phyloP scores from a whole-genome alignment of 345 rosid genomes.

The Toxicodendron radicans region DNA sequence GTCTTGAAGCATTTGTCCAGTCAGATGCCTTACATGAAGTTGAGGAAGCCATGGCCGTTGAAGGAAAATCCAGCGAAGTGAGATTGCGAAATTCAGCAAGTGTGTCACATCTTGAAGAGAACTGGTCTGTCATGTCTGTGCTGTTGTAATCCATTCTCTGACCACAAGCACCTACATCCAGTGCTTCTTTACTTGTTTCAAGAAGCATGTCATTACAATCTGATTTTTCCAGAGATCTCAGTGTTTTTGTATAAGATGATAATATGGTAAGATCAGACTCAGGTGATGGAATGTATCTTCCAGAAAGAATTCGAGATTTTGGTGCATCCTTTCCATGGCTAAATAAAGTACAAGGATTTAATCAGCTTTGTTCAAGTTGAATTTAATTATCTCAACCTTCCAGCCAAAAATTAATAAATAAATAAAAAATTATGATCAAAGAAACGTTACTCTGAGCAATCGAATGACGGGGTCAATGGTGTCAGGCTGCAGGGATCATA shows the following conservation, averaged over 20 bases:
- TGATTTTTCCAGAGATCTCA: constrained; percentile 29
- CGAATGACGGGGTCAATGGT: constrained; percentile 52
- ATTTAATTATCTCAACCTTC: background rate
- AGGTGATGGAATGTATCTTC: constrained; percentile 33
- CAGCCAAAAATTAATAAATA: background rate
- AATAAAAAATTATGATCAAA: constrained; percentile 2
- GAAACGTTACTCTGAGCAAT: constrained; percentile 41
- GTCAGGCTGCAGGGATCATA: constrained; percentile 32
- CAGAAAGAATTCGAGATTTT: constrained; percentile 28
- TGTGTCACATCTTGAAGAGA: constrained; percentile 29
- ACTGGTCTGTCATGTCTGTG: constrained; percentile 24
- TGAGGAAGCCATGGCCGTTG: constrained; percentile 24
- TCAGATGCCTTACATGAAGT: constrained; percentile 37
- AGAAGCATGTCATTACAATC: constrained; percentile 26
- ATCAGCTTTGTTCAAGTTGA: background rate
- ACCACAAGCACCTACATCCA: constrained; percentile 19
- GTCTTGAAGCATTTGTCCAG: constrained; percentile 25
- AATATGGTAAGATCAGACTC: constrained; percentile 34
- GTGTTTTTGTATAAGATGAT: constrained; percentile 30
- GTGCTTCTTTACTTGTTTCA: constrained; percentile 29
- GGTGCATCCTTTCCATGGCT: constrained; percentile 46
- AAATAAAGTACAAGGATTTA: constrained; percentile 13
- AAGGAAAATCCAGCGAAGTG: constrained; percentile 30
- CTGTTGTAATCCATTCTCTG: constrained; percentile 29
- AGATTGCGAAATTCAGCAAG: constrained; percentile 36